Conservation (phyloP, 2,329 filamentous ascomycete species). For the Fusarium phyllophilum region DNA sequence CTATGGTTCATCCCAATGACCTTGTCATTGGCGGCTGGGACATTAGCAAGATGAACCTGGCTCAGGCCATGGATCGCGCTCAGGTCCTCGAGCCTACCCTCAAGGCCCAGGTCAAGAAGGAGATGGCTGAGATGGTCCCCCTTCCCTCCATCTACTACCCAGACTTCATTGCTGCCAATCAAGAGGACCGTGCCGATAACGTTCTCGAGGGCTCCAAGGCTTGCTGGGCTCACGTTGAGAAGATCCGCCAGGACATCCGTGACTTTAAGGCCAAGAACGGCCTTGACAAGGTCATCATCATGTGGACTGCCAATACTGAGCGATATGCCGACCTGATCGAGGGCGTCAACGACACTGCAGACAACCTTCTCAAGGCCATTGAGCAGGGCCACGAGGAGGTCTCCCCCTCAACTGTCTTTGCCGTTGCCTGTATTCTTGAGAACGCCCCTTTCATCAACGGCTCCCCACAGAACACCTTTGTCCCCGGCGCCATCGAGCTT, state of each 20-base stretch:
- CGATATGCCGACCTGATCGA: slow-evolving; percentile 88
- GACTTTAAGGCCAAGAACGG: slow-evolving; percentile 88
- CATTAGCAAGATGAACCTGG: slow-evolving; percentile 90
- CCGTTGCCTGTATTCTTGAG: slow-evolving; percentile 93
- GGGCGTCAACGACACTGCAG: slow-evolving; percentile 95
- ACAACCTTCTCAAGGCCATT: slow-evolving; percentile 90
- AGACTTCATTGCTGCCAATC: slow-evolving; percentile 98
- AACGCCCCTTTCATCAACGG: slow-evolving; percentile 96
- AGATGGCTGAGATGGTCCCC: slow-evolving; percentile 89
- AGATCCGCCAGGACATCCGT: slow-evolving; percentile 91
- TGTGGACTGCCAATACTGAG: slow-evolving; percentile 99
- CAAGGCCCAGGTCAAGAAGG: slow-evolving; percentile 89
- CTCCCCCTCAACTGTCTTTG: slow-evolving; percentile 95
- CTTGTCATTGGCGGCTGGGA: slow-evolving; percentile 97
- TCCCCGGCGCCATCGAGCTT: slow-evolving; percentile 89
- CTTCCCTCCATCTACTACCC: slow-evolving; percentile 98
- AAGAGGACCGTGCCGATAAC: slow-evolving; percentile 96
- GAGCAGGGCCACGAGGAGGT: slow-evolving; percentile 88
- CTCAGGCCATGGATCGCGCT: slow-evolving; percentile 94
- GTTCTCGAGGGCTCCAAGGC: slow-evolving; percentile 85
- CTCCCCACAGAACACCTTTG: slow-evolving; percentile 98
- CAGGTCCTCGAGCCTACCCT: slow-evolving; percentile 94
- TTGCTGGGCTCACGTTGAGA: slow-evolving; percentile 86
- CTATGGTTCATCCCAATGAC: slow-evolving; percentile 98
- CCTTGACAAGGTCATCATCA: slow-evolving; percentile 95